Evolutionary conservation across 345 rosid genomes (phyloP).

Genomic region (Populus nigra): DNA sequence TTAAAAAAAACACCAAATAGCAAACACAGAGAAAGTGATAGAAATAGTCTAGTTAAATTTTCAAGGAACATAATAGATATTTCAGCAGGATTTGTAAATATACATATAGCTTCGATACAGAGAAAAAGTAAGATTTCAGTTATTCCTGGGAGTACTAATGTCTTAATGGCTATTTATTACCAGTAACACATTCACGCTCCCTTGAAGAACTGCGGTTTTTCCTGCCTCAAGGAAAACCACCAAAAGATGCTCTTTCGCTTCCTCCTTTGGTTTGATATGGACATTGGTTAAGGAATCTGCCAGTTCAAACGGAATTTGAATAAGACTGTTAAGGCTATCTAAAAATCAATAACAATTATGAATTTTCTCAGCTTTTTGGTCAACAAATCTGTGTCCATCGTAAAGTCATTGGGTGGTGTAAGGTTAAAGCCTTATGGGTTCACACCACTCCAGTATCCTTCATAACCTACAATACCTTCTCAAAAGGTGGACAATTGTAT

Average conservation of each 20-base stretch:
- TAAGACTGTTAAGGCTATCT: neutral
- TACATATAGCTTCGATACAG: conserved; percentile 4
- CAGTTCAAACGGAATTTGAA: conserved; percentile 10
- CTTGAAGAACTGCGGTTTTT: conserved; percentile 75
- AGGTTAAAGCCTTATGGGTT: neutral
- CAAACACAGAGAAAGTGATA: neutral
- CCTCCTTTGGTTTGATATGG: conserved; percentile 55
- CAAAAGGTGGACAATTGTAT: conserved; percentile 4
- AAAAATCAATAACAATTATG: neutral
- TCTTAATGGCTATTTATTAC: conserved; percentile 34
- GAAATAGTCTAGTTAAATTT: neutral
- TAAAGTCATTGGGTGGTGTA: neutral
- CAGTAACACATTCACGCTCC: conserved; percentile 77
- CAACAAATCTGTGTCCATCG: conserved; percentile 5
- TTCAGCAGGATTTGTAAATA: neutral
- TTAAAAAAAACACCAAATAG: neutral
- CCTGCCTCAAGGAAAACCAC: conserved; percentile 68
- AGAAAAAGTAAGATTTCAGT: neutral
- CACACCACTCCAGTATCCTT: neutral
- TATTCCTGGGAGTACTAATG: conserved; percentile 4
- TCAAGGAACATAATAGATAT: neutral
- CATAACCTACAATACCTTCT: conserved; percentile 1
- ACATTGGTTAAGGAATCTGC: conserved; percentile 63
- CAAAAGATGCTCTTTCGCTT: conserved; percentile 50
- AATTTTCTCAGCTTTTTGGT: conserved; percentile 1